A percentile compares a stretch with the other conserved stretches of the same genome.
Conservation (phyloP, 2,329 filamentous ascomycete genomes). For the Xylaria arbuscula region DNA sequence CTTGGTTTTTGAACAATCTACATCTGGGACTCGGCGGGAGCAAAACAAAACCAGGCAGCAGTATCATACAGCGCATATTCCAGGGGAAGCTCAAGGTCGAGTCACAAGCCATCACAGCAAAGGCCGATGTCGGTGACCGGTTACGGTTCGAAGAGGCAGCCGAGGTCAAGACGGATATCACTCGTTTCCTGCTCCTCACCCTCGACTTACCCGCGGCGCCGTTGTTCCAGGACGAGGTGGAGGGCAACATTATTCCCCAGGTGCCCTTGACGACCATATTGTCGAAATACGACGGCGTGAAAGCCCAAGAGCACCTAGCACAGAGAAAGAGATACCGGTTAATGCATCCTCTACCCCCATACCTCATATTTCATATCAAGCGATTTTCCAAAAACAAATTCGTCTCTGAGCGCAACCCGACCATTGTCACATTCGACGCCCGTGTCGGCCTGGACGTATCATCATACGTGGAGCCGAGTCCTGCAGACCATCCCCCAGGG, state of each 20-base stretch:
- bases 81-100: slow-evolving; percentile 93
- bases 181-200: slow-evolving; percentile 89
- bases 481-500: slow-evolving; percentile 72
- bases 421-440: slow-evolving; percentile 95
- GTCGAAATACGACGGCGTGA: slow-evolving; percentile 90
- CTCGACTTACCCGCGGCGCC: slow-evolving; percentile 92
- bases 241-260: slow-evolving; percentile 96
- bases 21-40: slow-evolving; percentile 92
- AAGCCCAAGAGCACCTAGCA: slow-evolving; percentile 87
- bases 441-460: slow-evolving; percentile 83
- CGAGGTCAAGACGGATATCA: slow-evolving; percentile 78
- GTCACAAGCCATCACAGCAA: slow-evolving; percentile 91
- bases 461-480: slow-evolving; percentile 91
- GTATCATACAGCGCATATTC: slow-evolving; percentile 91
- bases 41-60: slow-evolving; percentile 84
- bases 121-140: slow-evolving; percentile 86
- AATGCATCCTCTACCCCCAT: slow-evolving; percentile 89
- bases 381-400: slow-evolving; percentile 98
- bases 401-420: slow-evolving; percentile 93
- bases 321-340: slow-evolving; percentile 90
- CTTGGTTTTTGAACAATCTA: slow-evolving; percentile 97
- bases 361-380: slow-evolving; percentile 93
- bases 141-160: slow-evolving; percentile 93
- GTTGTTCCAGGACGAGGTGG: slow-evolving; percentile 93
- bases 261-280: slow-evolving; percentile 85